phyloP scores from a whole-genome alignment of 768 basidiomycete genomes.

The Pisolithus microcarpus region DNA sequence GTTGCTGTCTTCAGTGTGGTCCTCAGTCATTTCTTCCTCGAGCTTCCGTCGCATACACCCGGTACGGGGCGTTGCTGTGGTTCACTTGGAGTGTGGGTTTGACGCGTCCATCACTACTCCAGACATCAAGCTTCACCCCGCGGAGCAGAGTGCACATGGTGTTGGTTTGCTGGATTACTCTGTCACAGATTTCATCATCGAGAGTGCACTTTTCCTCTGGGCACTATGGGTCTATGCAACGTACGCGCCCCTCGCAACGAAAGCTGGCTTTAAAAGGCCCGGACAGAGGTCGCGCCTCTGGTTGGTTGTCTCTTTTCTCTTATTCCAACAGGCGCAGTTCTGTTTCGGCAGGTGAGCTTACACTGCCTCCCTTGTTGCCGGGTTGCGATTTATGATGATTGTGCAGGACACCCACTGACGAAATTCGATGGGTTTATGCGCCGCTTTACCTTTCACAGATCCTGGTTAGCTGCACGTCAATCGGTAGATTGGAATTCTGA shows the following conservation, averaged over 20 bases:
- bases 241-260: conserved; percentile 16
- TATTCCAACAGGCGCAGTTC: conserved; percentile 23
- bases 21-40: conserved; percentile 18
- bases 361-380: not conserved
- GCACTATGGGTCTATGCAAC: conserved; percentile 19
- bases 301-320: conserved; percentile 15
- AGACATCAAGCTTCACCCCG: not conserved
- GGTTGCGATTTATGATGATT: not conserved
- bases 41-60: not conserved
- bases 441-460: conserved; percentile 16
- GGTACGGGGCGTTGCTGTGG: not conserved
- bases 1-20: conserved; percentile 13
- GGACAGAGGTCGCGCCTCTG: conserved; percentile 12
- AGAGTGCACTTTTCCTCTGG: conserved; percentile 20
- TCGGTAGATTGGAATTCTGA: conserved; percentile 16
- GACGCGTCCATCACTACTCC: too few relatives aligned
- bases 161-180: conserved; percentile 22
- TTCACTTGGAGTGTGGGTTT: too few relatives aligned
- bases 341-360: conserved; percentile 21
- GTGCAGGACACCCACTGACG: conserved; percentile 19
- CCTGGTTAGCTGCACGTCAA: conserved; percentile 19
- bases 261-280: conserved; percentile 13
- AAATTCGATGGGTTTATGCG: conserved; percentile 25
- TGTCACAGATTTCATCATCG: conserved; percentile 16
- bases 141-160: conserved; percentile 10